These are phyloP conservation scores for Waltergamsia citrina DNA, from an alignment of 2,329 filamentous ascomycete genomes.

Conservation along the genomic window DNA sequence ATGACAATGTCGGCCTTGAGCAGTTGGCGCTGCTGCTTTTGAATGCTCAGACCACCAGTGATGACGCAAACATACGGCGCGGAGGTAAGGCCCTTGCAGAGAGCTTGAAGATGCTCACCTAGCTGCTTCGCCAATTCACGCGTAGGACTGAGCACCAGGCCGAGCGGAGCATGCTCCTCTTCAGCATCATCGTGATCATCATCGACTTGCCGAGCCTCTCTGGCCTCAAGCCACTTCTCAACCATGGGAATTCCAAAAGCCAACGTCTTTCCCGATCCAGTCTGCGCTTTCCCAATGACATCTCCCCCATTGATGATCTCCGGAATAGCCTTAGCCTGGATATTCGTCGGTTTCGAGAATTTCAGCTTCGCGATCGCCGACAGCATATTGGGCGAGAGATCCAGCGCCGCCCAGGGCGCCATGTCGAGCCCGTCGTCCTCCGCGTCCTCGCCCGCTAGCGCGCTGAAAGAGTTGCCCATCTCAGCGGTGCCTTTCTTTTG, in stretches of 20 bases:
- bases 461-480: conserved; percentile 43
- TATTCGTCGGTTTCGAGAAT: conserved; percentile 71
- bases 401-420: conserved; percentile 67
- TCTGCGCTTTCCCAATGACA: conserved; percentile 91
- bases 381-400: conserved; percentile 62
- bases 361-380: conserved; percentile 69
- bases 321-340: conserved; percentile 74
- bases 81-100: conserved; percentile 52
- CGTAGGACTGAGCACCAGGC: conserved; percentile 82
- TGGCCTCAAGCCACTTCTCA: conserved; percentile 61
- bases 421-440: conserved; percentile 49
- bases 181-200: conserved; percentile 25
- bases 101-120: conserved; percentile 66
- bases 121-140: conserved; percentile 91
- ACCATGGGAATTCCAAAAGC: conserved; percentile 92
- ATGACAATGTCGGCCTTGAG: conserved; percentile 85
- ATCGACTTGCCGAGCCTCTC: not conserved
- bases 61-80: conserved; percentile 73
- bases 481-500: conserved; percentile 26
- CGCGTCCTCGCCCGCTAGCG: conserved; percentile 39
- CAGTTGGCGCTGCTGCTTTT: conserved; percentile 85
- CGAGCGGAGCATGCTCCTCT: conserved; percentile 41
- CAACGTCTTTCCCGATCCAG: conserved; percentile 92
- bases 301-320: conserved; percentile 76
- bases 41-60: conserved; percentile 86